Evolutionary conservation across 1,284 basidiomycete genomes (phyloP).

Genomic region (Leccinum cinnamomeum): DNA sequence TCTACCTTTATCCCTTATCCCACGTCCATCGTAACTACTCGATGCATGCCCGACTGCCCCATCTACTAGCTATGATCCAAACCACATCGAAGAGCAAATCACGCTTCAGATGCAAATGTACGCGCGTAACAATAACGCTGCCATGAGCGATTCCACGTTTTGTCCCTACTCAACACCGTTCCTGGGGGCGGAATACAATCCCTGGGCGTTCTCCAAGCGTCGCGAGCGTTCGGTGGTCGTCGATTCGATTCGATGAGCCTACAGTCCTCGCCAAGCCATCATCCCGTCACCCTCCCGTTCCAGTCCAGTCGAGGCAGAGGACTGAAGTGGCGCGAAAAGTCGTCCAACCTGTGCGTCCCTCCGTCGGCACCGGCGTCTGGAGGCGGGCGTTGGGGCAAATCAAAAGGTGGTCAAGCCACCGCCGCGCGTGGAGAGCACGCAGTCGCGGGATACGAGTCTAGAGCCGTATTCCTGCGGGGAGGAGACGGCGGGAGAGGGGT

Average conservation of each 20-base stretch:
- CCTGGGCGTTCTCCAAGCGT: conserved; percentile 64
- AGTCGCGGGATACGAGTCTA: conserved; percentile 75
- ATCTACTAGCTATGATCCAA: conserved; percentile 49
- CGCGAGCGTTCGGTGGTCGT: conserved; percentile 42
- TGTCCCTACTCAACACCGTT: conserved; percentile 72
- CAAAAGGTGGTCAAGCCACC: conserved; percentile 52
- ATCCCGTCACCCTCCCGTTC: conserved; percentile 60
- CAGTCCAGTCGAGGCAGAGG: conserved; percentile 38
- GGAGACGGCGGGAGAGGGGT: conserved; percentile 57
- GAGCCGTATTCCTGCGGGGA: conserved; percentile 60
- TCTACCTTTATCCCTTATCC: conserved; percentile 72
- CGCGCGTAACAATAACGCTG: conserved; percentile 66
- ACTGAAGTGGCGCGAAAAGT: conserved; percentile 39
- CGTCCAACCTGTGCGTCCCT: conserved; percentile 37
- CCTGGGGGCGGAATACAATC: conserved; percentile 57
- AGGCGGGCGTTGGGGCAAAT: conserved; percentile 6
- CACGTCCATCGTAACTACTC: conserved; percentile 61
- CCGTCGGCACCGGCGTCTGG: conserved; percentile 17
- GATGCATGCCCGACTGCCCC: conserved; percentile 41
- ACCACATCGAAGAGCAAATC: conserved; percentile 65
- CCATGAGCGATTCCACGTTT: conserved; percentile 67
- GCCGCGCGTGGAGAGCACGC: conserved; percentile 75
- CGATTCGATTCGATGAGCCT: conserved; percentile 51
- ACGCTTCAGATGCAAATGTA: conserved; percentile 74
- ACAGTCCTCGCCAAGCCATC: conserved; percentile 73